Base-by-base conservation (phyloP, 768 basidiomycete genomes). In the Leccinellum rugosiceps region DNA sequence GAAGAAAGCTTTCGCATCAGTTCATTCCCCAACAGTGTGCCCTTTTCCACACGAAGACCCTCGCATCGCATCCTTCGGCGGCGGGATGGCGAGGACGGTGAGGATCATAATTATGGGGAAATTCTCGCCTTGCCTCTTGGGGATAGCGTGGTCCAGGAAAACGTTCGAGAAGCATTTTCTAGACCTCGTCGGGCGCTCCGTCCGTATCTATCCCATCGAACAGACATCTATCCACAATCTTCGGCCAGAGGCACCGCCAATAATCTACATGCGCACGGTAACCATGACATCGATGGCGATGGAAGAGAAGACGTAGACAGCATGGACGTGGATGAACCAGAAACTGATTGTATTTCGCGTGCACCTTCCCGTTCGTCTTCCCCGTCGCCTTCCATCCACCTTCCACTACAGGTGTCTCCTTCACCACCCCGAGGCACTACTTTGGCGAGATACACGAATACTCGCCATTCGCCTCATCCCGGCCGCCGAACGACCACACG, bases 61-160 rank as follows among this genome's bases (percentile, higher is more conserved):
- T 57, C 61, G 30, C 59, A 67, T 61, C 65, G 65, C 57, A 28
- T 59, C 46, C 25, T 64, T 61, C 56, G 58, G 34, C 59, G 63
- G 44, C 55, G 62, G 32, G 55, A 65, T 51, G 54, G 72, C 63
- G 48, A 66, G 50, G 76, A 72, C 5, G 67, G 65, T 3, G 77
- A 70, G 30, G 70, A 77, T n/a, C 41, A 61, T 17, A 50, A 28
- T 53, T 74, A 74, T n/a, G 79, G 79, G 9, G 79, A 81, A 48
- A 73, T 83, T 57, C 75, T 83, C n/a, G 75, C 82, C 23, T 79
- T 83, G 26, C 82, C 83, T 1, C 70, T 83, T 19, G 84, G 84
- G 19, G 82, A 86, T 61, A 76, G 70, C 28, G 70, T 74, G 23
- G 76, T 83, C 17, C 85, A 86, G 68, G 76, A 78, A 64, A 81